Evolutionary conservation across 2,329 filamentous ascomycete species (phyloP), one percentile per base, ranked within the genome.

Genomic region (Lasiodiplodia citricola): DNA sequence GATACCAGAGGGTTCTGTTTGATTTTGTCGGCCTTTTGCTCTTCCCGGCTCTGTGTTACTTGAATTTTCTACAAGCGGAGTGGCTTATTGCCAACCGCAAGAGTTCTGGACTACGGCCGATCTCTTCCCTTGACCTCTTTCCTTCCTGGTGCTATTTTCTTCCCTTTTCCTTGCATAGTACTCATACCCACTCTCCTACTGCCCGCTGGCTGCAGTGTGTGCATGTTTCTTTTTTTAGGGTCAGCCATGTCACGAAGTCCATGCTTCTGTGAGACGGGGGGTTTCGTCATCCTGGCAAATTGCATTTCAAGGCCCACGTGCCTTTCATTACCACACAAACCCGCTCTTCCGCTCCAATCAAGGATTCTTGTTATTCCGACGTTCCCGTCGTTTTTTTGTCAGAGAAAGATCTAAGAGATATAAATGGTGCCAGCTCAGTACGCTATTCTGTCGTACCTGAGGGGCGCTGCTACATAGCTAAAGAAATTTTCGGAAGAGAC

Each of bases 171-270:
- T 35, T 66, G 60, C 60, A 38, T 52, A 52, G 44, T 64, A 64
- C 60, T 52, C 60, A 66, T 66, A 66, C 63, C 50, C 50, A 47
- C 35, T 50, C 62, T 66, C 23, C 52, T 66, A 21, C 25, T 55
- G 37, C 28, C 50, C 41, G 54, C 41, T n/a, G 44, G 62, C 54
- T 23, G 54, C 35, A 66, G 68, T 56, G 54, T 66, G 25, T 47
- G 41, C 54, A 54, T 64, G 63, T 67, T 54, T 60, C 41, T 55
- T 69, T 63, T 69, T 66, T 38, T 52, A 64, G 60, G 31, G 60
- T 52, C 60, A 31, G 58, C 60, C 60, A 64, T 64, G 60, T 52
- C 60, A 64, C 28, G 47, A 64, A 52, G 60, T 52, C 60, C 47
- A 64, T 64, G 60, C 60, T 64, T 41, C 55, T 64, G 60, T 52